These are phyloP conservation scores for Kwoniella europaea DNA, from an alignment of 768 basidiomycete genomes.

Conservation along the genomic window DNA sequence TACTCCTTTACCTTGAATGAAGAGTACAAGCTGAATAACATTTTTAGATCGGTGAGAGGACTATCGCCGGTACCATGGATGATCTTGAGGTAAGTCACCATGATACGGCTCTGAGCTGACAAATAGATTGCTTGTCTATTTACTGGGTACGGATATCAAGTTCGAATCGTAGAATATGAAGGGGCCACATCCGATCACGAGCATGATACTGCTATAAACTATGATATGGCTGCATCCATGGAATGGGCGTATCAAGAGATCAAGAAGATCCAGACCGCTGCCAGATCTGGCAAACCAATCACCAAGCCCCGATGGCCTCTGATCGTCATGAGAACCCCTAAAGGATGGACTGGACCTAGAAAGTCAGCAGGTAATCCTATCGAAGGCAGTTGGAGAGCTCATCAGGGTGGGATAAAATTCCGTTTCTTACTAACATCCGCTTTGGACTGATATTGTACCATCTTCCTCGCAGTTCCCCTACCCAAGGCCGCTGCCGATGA, in stretches of 20 bases:
- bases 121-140: conserved; percentile 60
- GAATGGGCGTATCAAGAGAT: conserved; percentile 70
- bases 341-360: conserved; percentile 76
- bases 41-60: conserved; percentile 82
- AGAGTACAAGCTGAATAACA: neutral
- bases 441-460: no score
- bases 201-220: conserved; percentile 63
- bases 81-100: conserved; percentile 66
- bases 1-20: no score
- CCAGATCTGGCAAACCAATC: conserved; percentile 75
- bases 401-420: conserved; percentile 63
- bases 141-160: conserved; percentile 78
- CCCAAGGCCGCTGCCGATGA: conserved; percentile 70
- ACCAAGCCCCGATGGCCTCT: conserved; percentile 91
- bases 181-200: conserved; percentile 60
- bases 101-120: conserved; percentile 7
- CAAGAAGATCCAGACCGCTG: conserved; percentile 74
- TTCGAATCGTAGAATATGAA: conserved; percentile 72
- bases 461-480: conserved; percentile 67
- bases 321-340: conserved; percentile 82
- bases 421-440: no score
- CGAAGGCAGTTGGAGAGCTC: conserved; percentile 80
- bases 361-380: conserved; percentile 71
- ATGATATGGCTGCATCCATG: conserved; percentile 78
- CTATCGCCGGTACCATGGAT: conserved; percentile 89